These are phyloP conservation scores for Blastobotrys petasosporus DNA, from an alignment of 1,139 yeast species.

Conservation along the genomic window DNA sequence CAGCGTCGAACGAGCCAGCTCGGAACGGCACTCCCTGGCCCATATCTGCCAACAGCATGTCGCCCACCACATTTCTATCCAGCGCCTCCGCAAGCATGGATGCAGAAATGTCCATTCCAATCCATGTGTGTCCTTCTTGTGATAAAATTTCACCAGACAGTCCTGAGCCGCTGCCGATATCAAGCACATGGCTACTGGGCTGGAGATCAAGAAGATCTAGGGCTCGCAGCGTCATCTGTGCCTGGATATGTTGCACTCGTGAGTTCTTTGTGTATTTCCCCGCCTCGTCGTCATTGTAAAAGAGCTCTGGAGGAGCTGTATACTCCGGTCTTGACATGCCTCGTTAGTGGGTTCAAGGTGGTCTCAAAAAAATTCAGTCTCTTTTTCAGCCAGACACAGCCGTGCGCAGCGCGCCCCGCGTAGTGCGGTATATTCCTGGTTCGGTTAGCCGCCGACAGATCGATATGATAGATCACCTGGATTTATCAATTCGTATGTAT, in stretches of 20 bases:
- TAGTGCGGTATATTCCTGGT: too few species aligned
- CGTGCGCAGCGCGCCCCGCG: not conserved
- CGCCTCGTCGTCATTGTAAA: slow-evolving; percentile 86
- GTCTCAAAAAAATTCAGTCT: not conserved
- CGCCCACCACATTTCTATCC: slow-evolving; percentile 91
- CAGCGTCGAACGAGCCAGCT: slow-evolving; percentile 97
- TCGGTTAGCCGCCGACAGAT: too few species aligned
- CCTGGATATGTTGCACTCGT: slow-evolving; percentile 97
- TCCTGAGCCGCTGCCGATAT: slow-evolving; percentile 97
- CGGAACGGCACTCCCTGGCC: slow-evolving; percentile 94
- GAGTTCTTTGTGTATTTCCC: slow-evolving; percentile 84
- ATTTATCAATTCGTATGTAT: too few species aligned
- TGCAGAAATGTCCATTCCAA: slow-evolving; percentile 95
- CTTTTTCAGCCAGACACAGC: not conserved
- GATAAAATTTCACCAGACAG: slow-evolving; percentile 88
- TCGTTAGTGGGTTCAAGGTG: not conserved
- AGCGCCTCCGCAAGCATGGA: slow-evolving; percentile 93
- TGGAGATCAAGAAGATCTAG: slow-evolving; percentile 74
- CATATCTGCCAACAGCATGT: slow-evolving; percentile 81
- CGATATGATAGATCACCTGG: too few species aligned
- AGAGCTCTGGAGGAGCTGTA: slow-evolving; percentile 94
- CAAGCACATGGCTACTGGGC: slow-evolving; percentile 65
- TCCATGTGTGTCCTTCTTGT: slow-evolving; percentile 92
- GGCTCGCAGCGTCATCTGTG: slow-evolving; percentile 93
- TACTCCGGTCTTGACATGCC: slow-evolving; percentile 95